Conservation (phyloP, 345 rosid genomes). For the Psidium guajava region DNA sequence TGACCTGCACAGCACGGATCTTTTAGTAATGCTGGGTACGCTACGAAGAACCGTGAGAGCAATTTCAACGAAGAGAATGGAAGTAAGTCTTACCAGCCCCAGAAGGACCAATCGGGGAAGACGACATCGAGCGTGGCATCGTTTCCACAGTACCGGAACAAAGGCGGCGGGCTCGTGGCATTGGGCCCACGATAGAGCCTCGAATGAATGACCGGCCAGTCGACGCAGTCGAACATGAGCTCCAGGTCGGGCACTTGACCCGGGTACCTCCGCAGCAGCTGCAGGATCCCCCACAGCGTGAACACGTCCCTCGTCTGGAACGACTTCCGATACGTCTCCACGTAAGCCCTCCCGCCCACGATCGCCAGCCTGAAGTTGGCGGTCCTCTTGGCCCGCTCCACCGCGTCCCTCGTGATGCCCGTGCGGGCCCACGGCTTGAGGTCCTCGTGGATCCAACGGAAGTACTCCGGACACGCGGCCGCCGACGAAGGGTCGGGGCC, state of each 20-base stretch:
- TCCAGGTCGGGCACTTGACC: constrained; percentile 76
- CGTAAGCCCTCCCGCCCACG: constrained; percentile 41
- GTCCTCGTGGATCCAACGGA: constrained; percentile 96
- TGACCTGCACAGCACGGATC: constrained; percentile 32
- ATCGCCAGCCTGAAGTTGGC: constrained; percentile 57
- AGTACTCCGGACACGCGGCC: constrained; percentile 58
- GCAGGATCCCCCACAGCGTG: constrained; percentile 80
- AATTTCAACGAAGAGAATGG: neutral
- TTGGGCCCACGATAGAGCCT: constrained; percentile 19
- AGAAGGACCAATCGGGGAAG: constrained; percentile 90
- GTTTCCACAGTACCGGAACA: constrained; percentile 71
- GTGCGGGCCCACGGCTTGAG: constrained; percentile 68
- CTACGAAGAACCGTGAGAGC: neutral
- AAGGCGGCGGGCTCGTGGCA: constrained; percentile 38
- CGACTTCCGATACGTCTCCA: constrained; percentile 30
- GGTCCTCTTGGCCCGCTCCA: constrained; percentile 38
- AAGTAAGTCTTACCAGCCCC: constrained; percentile 63
- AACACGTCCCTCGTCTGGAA: constrained; percentile 77
- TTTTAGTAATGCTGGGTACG: neutral
- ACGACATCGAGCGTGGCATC: constrained; percentile 43
- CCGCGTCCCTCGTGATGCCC: constrained; percentile 57
- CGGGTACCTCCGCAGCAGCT: constrained; percentile 64
- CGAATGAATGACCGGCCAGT: constrained; percentile 47
- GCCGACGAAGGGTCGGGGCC: constrained; percentile 7
- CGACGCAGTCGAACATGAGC: constrained; percentile 78